A percentile compares a stretch with the other conserved stretches of the same genome.
phyloP scores from a whole-genome alignment of 2,329 filamentous ascomycete genomes.

The Penicillium concentricum region DNA sequence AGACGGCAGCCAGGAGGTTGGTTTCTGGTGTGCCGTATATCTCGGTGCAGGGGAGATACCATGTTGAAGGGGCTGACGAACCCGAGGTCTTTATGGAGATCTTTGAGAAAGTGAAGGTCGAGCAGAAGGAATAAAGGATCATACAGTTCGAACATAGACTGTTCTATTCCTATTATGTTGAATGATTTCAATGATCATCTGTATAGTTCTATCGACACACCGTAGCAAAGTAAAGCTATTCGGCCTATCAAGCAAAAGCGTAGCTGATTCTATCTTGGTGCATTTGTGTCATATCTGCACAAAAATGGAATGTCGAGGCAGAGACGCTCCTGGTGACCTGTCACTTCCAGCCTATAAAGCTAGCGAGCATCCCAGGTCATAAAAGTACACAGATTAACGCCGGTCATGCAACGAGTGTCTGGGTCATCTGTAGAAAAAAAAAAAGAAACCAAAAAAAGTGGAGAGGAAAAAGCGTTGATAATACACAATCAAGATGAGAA shows the following conservation, averaged over 20 bases:
- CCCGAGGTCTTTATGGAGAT: conserved; percentile 63
- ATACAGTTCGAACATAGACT: not conserved
- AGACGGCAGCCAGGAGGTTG: conserved; percentile 51
- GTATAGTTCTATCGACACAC: not conserved
- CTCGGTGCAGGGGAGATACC: conserved; percentile 66
- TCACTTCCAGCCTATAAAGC: not conserved
- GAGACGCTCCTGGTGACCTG: not conserved
- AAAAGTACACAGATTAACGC: conserved; percentile 5
- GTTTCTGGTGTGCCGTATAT: conserved; percentile 74
- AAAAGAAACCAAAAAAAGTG: not conserved
- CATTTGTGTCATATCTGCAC: not conserved
- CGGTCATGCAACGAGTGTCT: conserved; percentile 3
- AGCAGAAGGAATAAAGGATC: conserved; percentile 14
- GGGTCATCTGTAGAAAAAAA: not conserved
- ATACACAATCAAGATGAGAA: conserved; percentile 1
- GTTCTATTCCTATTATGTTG: not conserved
- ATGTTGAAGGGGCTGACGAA: conserved; percentile 71
- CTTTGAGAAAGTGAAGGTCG: conserved; percentile 60
- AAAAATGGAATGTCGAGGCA: not conserved
- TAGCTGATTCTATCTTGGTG: not conserved
- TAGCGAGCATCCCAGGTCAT: not conserved
- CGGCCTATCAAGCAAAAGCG: not conserved
- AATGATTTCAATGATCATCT: not conserved
- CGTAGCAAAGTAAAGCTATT: not conserved
- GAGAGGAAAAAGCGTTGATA: not conserved